phyloP scores from a whole-genome alignment of 768 basidiomycete species.

The Kwoniella botswanensis region DNA sequence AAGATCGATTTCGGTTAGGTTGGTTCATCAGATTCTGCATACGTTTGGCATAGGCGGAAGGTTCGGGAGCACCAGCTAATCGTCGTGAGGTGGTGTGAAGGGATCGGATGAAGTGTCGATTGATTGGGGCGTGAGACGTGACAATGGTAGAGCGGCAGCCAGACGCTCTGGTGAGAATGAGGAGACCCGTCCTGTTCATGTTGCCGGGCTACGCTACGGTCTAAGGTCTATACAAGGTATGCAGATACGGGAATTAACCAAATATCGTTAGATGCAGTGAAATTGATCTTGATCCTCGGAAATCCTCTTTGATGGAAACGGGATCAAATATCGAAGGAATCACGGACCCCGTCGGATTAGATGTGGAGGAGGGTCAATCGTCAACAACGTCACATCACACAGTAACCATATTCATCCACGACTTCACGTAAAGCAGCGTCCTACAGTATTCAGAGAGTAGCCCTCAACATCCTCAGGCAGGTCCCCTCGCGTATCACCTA shows the following conservation, averaged over 20 bases:
- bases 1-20: background rate
- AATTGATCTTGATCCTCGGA: no score
- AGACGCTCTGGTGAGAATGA: background rate
- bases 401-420: no score
- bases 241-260: no score
- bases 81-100: background rate
- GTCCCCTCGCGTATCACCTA: no score
- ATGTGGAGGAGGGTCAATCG: no score
- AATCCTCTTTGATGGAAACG: no score
- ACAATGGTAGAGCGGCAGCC: background rate
- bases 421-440: no score
- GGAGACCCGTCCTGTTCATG: background rate
- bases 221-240: no score
- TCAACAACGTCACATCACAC: no score
- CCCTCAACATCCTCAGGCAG: background rate
- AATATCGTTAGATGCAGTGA: no score
- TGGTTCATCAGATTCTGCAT: slow-evolving; percentile 1
- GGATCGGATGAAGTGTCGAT: background rate
- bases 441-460: no score
- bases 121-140: background rate
- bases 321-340: background rate
- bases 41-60: background rate
- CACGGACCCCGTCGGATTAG: no score
- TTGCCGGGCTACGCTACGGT: background rate
- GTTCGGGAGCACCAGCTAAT: background rate